Conservation (phyloP, 305 asterid genomes). For the Fraxinus paxiana region DNA sequence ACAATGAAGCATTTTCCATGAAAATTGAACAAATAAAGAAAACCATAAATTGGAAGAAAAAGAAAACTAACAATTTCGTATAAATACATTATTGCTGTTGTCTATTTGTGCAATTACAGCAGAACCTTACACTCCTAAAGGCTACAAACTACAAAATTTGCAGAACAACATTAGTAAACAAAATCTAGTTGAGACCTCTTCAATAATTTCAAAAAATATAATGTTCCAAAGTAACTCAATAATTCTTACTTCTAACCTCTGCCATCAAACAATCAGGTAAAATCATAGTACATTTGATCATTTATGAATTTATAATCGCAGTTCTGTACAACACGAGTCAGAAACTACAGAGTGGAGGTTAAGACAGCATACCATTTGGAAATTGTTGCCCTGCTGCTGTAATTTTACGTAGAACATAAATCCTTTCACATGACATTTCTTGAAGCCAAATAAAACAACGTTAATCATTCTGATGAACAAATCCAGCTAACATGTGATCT, state of each 20-base stretch:
- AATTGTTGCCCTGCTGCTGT: not conserved
- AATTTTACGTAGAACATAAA: not conserved
- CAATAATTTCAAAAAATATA: not conserved
- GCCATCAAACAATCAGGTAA: conserved; percentile 2
- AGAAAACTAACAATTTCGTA: not conserved
- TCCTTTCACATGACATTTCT: conserved; percentile 1
- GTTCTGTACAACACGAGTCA: not conserved
- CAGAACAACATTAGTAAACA: not conserved
- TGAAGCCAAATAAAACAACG: not conserved
- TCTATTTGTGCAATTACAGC: conserved; percentile 11
- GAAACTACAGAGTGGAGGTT: not conserved
- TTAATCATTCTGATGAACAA: not conserved
- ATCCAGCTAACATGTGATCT: not conserved
- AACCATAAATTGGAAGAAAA: not conserved
- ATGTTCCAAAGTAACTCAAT: conserved; percentile 8
- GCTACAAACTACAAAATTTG: conserved; percentile 16
- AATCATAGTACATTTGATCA: conserved; percentile 12
- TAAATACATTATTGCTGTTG: not conserved
- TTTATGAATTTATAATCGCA: not conserved
- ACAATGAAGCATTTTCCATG: not conserved
- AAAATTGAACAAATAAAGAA: not conserved
- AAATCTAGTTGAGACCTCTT: conserved; percentile 6
- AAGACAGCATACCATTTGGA: conserved; percentile 15
- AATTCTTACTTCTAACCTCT: conserved; percentile 2
- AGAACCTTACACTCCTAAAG: conserved; percentile 8